Percentiles rank a stretch among this genome's conserved stretches.
phyloP scores from a whole-genome alignment of 495 filamentous ascomycete genomes.

The Alectoria sarmentosa region DNA sequence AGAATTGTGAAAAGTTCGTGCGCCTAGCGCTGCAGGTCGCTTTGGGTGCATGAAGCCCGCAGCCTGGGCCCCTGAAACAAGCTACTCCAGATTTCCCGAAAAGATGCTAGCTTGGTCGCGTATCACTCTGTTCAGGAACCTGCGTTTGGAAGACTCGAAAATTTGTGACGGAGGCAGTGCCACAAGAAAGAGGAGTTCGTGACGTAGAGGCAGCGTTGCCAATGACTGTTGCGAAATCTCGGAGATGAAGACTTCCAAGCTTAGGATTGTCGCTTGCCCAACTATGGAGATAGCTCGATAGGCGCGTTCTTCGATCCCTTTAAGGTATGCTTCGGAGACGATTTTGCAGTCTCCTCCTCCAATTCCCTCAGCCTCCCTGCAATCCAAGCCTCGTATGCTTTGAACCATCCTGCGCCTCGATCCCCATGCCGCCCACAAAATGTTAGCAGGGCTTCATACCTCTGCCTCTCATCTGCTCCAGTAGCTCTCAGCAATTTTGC shows the following conservation, averaged over 20 bases:
- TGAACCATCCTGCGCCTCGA: conserved; percentile 2
- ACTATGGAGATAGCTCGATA: background rate
- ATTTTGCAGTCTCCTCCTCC: background rate
- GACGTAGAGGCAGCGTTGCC: background rate
- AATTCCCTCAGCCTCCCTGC: background rate
- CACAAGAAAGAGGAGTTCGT: background rate
- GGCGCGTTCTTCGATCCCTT: background rate
- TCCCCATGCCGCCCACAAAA: conserved; percentile 36
- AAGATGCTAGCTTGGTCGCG: background rate
- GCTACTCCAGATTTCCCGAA: background rate
- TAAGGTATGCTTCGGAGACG: background rate
- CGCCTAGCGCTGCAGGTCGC: conserved; percentile 6
- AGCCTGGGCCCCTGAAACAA: background rate
- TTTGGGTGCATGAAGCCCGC: background rate
- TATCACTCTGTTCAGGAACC: background rate
- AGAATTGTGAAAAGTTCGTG: conserved; percentile 13
- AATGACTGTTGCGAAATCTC: background rate
- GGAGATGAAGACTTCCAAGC: background rate
- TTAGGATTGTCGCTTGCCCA: background rate
- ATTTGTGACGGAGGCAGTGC: background rate
- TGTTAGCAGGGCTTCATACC: conserved; percentile 37
- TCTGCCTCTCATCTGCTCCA: conserved; percentile 28
- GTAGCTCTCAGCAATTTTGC: conserved; percentile 46
- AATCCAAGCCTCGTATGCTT: background rate
- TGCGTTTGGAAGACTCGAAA: background rate